Conservation (phyloP, 306 rosid genomes). For the Senna siamea region DNA sequence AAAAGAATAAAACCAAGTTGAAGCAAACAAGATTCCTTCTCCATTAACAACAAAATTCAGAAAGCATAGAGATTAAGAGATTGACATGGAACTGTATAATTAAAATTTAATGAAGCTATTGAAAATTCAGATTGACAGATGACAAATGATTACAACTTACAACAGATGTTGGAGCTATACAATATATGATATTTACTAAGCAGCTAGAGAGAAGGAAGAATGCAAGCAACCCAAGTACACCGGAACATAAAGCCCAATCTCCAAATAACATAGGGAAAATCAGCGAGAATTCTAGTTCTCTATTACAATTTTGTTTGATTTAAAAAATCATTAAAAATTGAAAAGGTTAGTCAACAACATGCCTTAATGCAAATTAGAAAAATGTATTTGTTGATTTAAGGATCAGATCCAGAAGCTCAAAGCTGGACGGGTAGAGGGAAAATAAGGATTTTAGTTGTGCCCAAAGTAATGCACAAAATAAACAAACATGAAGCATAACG, state of each 20-base stretch:
- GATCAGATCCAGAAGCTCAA: slow-evolving; percentile 8
- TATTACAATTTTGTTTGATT: slow-evolving; percentile 4
- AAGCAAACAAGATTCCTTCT: slow-evolving; percentile 15
- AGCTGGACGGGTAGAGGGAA: neutral
- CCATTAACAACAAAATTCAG: slow-evolving; percentile 8
- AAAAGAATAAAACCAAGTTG: neutral
- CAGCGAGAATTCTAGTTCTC: slow-evolving; percentile 21
- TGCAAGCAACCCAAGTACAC: slow-evolving; percentile 17
- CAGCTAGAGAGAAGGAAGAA: slow-evolving; percentile 19
- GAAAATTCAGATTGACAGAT: neutral
- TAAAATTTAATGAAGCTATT: neutral
- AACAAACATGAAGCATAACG: neutral
- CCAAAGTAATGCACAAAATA: neutral
- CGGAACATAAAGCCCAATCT: slow-evolving; percentile 11
- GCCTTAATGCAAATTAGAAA: slow-evolving; percentile 13
- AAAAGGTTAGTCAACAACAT: slow-evolving; percentile 15
- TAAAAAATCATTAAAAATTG: slow-evolving; percentile 13
- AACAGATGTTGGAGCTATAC: slow-evolving; percentile 18
- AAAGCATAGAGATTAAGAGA: neutral
- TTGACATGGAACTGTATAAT: neutral
- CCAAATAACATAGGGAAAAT: no score
- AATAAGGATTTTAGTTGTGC: slow-evolving; percentile 16
- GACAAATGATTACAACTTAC: neutral
- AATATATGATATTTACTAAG: slow-evolving; percentile 1
- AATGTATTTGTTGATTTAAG: slow-evolving; percentile 11